Base-by-base conservation (phyloP, 345 rosid species). In the Pistacia integerrima region DNA sequence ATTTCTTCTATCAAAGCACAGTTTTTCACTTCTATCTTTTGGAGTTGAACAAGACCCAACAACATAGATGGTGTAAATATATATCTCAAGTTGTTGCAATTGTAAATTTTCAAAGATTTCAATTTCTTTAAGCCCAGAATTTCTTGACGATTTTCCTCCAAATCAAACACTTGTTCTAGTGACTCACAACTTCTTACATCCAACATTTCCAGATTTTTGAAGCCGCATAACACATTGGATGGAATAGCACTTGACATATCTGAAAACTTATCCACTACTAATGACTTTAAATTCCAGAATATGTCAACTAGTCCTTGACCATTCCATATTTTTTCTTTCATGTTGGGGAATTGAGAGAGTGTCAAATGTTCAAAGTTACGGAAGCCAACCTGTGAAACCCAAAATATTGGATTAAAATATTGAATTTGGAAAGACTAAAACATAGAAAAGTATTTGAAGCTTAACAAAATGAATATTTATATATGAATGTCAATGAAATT, bases 181-280 rank as follows among this genome's bases (percentile, higher is more conserved):
- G 59, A 56, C 5, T 56, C 59, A 56, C 59, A 56, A 56, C 8
- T 16, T 56, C 59, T 56, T 56, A 56, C 59, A 13, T 56, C 59
- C 59, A 56, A 20, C 7, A 1, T 16, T 56, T 56, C 20, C 59
- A 56, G 20, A 56, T 56, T 56, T 7, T 56, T 56, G 20, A 56
- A 56, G 8, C 17, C 16, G 20, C 8, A 2, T 16, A 56, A 20
- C 20, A 17, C 8, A 56, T 56, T 56, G n/a, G 7, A 8, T 6
- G 59, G 20, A 82, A 76, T 4, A 79, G 36, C 73, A 72, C 68
- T 67, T 62, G 64, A 35, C 76, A 67, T 25, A 4, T 11, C 2
- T 51, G 28, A 22, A 80, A 82, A 20, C 13, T 54, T 5, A 17
- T 20, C 16, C 76, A 63, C 11, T 69, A 55, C 17, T 78, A 7